Evolutionary conservation across 352 stramenopile genomes (phyloP).

Genomic region (Globisporangium spiculum): DNA sequence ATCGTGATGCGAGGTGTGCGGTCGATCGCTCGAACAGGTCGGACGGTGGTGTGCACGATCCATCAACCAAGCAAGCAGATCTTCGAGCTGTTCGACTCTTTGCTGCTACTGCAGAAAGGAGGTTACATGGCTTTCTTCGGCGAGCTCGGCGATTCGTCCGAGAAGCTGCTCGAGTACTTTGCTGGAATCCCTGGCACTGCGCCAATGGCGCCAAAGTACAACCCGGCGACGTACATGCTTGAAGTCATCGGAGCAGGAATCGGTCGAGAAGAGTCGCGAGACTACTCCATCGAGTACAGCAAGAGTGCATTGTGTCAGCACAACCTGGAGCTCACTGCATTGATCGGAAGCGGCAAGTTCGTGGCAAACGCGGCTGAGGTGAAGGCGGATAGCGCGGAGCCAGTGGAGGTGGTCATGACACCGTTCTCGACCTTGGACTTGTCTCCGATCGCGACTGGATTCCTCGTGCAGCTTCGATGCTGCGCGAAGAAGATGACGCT

Average conservation of each 20-base stretch:
- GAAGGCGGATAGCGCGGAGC: no score
- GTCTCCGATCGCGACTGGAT: conserved; percentile 37
- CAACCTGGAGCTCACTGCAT: conserved; percentile 31
- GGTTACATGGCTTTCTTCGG: conserved; percentile 83
- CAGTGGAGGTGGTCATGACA: no score
- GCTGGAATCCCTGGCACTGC: conserved; percentile 61
- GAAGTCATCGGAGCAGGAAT: conserved; percentile 61
- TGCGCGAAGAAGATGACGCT: conserved; percentile 32
- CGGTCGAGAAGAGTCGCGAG: conserved; percentile 2
- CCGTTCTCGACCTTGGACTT: conserved; percentile 50
- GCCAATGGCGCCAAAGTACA: conserved; percentile 67
- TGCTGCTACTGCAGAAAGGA: conserved; percentile 83
- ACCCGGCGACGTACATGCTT: conserved; percentile 84
- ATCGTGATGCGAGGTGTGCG: conserved; percentile 87
- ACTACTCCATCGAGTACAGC: conserved; percentile 49
- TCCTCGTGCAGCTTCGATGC: conserved; percentile 30
- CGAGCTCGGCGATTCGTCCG: conserved; percentile 60
- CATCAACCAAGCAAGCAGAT: conserved; percentile 79
- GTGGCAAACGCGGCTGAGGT: no score
- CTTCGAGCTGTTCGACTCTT: conserved; percentile 91
- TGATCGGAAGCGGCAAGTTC: conserved; percentile 14
- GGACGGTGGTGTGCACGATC: conserved; percentile 81
- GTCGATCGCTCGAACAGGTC: conserved; percentile 80
- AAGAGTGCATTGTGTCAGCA: conserved; percentile 34
- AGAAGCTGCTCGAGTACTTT: conserved; percentile 86